Conservation (phyloP, 2,329 filamentous ascomycete genomes). For the Thielaviopsis cerberus region DNA sequence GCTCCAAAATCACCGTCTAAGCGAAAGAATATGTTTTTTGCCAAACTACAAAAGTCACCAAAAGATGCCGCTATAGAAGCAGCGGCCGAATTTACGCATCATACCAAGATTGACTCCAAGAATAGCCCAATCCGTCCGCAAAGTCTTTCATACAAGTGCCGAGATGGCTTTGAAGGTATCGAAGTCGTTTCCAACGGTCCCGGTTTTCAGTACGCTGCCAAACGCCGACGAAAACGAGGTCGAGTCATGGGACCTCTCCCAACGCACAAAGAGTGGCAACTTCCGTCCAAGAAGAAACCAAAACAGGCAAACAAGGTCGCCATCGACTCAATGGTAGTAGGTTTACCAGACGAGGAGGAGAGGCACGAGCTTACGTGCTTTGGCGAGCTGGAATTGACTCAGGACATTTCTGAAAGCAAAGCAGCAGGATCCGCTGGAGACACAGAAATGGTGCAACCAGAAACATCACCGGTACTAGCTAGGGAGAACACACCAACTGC, state of each 20-base stretch:
- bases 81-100: not conserved
- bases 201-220: slow-evolving; percentile 5
- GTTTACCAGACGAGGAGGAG: not conserved
- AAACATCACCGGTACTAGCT: not conserved
- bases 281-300: not conserved
- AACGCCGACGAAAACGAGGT: slow-evolving; percentile 4
- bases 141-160: slow-evolving; percentile 2
- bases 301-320: not conserved
- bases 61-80: not conserved
- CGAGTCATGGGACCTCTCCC: slow-evolving; percentile 2
- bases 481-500: not conserved
- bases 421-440: not conserved
- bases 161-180: slow-evolving; percentile 9
- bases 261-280: slow-evolving; percentile 2
- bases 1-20: not conserved
- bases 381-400: slow-evolving; percentile 7
- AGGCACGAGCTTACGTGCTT: slow-evolving; percentile 4
- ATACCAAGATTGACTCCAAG: not conserved
- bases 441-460: not conserved
- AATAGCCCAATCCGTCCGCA: not conserved
- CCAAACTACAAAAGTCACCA: not conserved
- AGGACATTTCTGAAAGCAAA: not conserved
- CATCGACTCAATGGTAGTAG: not conserved
- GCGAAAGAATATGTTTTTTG: not conserved
- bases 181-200: slow-evolving; percentile 10